These are phyloP conservation scores for Apiospora sp. DNA, from an alignment of 2,329 filamentous ascomycete species.

Conservation along the genomic window DNA sequence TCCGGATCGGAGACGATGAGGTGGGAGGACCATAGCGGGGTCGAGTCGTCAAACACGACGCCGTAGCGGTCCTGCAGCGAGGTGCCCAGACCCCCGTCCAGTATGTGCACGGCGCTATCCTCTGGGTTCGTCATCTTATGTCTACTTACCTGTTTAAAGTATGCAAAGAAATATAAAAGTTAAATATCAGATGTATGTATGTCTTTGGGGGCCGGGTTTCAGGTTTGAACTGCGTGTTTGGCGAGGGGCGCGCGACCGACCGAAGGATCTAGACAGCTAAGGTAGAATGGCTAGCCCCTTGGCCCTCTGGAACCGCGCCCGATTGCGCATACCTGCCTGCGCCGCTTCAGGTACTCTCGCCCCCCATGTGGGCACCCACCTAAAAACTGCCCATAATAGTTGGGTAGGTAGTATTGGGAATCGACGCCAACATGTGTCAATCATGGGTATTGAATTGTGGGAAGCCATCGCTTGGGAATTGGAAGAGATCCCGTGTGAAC, in stretches of 20 bases:
- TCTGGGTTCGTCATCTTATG: background rate
- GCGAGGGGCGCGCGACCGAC: background rate
- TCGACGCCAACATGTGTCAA: no score
- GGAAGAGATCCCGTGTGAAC: no score
- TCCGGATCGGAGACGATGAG: slow-evolving; percentile 62
- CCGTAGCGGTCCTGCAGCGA: slow-evolving; percentile 67
- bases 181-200: background rate
- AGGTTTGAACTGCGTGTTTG: background rate
- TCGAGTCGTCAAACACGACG: slow-evolving; percentile 57
- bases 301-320: background rate
- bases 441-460: no score
- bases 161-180: background rate
- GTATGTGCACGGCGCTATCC: slow-evolving; percentile 44
- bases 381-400: no score
- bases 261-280: background rate
- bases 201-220: background rate
- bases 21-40: slow-evolving; percentile 73
- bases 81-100: slow-evolving; percentile 74
- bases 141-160: background rate
- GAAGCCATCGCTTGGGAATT: no score
- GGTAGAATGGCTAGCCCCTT: background rate
- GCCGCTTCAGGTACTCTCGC: no score
- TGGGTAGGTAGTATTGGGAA: no score
- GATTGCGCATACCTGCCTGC: background rate
- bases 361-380: no score